These are phyloP conservation scores for Inga leiocalycina DNA, from an alignment of 306 rosid species.

Conservation along the genomic window DNA sequence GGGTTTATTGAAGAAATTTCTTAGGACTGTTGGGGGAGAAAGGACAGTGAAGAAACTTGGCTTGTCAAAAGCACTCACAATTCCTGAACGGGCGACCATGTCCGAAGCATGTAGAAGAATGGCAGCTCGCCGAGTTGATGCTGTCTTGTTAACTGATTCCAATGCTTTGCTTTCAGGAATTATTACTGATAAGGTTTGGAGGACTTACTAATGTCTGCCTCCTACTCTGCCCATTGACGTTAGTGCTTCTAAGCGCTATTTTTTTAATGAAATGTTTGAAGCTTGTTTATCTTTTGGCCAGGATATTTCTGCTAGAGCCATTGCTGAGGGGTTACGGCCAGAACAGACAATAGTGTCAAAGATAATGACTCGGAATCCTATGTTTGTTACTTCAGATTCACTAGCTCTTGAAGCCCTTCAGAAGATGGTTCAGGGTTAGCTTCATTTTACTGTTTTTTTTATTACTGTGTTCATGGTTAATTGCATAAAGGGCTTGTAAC, in stretches of 20 bases:
- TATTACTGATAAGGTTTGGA: constrained; percentile 79
- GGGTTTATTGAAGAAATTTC: neutral
- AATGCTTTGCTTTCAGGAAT: constrained; percentile 92
- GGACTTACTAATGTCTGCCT: neutral
- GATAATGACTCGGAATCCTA: constrained; percentile 88
- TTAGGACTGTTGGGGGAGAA: constrained; percentile 67
- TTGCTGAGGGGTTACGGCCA: constrained; percentile 79
- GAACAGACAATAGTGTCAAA: constrained; percentile 81
- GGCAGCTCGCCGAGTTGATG: constrained; percentile 93
- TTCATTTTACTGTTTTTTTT: neutral
- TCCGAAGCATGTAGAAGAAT: constrained; percentile 89
- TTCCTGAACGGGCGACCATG: constrained; percentile 85
- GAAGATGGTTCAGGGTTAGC: constrained; percentile 88
- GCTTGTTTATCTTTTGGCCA: constrained; percentile 35
- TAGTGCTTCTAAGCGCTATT: neutral
- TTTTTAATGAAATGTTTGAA: neutral
- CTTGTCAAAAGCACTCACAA: constrained; percentile 84
- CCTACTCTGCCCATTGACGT: neutral
- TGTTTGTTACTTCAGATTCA: constrained; percentile 78
- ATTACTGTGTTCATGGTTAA: neutral
- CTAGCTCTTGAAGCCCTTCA: constrained; percentile 96
- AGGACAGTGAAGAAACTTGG: constrained; percentile 94
- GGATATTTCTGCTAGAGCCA: constrained; percentile 82
- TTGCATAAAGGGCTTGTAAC: neutral
- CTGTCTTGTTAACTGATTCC: constrained; percentile 83